phyloP scores from a whole-genome alignment of 192 early-diverging fungal species.

The Entomortierella lignicola region DNA sequence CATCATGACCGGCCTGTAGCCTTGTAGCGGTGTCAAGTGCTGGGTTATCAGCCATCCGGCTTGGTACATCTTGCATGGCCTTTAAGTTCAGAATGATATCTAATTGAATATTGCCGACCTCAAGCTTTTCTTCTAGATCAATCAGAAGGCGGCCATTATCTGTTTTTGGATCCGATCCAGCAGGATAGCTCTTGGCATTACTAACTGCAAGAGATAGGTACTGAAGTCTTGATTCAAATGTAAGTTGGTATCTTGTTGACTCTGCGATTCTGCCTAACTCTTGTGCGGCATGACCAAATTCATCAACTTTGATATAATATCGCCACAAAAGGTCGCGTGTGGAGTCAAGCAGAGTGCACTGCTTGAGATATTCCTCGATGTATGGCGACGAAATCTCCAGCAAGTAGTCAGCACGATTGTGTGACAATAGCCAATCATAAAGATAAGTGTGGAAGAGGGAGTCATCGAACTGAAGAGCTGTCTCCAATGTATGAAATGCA shows the following conservation, averaged over 20 bases:
- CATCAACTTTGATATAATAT: constrained; percentile 69
- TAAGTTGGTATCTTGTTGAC: constrained; percentile 54
- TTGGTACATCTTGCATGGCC: constrained; percentile 9
- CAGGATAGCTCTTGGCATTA: constrained; percentile 69
- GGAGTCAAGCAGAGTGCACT: constrained; percentile 54
- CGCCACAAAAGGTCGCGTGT: constrained; percentile 74
- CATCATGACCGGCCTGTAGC: constrained; percentile 13
- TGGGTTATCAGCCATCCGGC: neutral
- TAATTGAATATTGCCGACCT: constrained; percentile 71
- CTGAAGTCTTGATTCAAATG: constrained; percentile 64
- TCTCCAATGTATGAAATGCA: constrained; percentile 42
- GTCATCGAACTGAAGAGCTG: constrained; percentile 64
- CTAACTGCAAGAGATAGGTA: constrained; percentile 74
- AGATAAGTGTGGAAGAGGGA: constrained; percentile 73
- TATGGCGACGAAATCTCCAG: constrained; percentile 59
- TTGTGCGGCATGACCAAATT: constrained; percentile 69
- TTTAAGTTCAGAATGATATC: constrained; percentile 37
- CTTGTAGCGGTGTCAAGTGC: neutral
- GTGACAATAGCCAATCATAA: constrained; percentile 72
- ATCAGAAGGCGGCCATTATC: constrained; percentile 61
- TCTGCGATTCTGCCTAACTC: constrained; percentile 55
- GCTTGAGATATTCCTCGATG: constrained; percentile 64
- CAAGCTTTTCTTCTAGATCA: constrained; percentile 67
- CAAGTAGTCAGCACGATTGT: constrained; percentile 57
- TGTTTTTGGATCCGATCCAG: constrained; percentile 54